Conservation (phyloP, 2,329 filamentous ascomycete genomes). For the Trichoderma sp. region DNA sequence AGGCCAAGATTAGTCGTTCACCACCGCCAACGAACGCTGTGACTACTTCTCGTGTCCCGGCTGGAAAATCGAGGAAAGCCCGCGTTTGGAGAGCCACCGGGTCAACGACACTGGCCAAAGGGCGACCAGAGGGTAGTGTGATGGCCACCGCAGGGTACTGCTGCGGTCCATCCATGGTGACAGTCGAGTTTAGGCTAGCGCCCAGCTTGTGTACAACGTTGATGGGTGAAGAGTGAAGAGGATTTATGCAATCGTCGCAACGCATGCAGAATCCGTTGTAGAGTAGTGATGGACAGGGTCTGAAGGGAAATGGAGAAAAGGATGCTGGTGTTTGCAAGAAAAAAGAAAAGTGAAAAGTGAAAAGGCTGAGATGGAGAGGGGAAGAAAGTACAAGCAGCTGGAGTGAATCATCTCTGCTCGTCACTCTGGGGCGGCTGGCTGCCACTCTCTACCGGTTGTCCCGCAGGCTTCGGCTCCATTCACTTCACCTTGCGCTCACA, state of each 20-base stretch:
- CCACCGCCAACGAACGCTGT: conserved; percentile 26
- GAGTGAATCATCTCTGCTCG: conserved; percentile 17
- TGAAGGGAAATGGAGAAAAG: not conserved
- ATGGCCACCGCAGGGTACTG: conserved; percentile 15
- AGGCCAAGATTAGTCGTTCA: conserved; percentile 26
- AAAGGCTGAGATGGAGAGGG: not conserved
- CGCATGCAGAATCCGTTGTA: not conserved
- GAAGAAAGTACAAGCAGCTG: not conserved
- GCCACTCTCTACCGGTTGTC: not conserved
- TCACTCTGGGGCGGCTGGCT: conserved; percentile 10
- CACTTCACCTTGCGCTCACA: not conserved
- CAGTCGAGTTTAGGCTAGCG: not conserved
- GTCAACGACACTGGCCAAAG: conserved; percentile 4
- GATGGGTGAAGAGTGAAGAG: not conserved
- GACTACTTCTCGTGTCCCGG: conserved; percentile 24
- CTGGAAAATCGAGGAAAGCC: conserved; percentile 6
- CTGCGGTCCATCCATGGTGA: not conserved
- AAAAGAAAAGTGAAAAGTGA: not conserved
- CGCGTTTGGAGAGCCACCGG: conserved; percentile 12
- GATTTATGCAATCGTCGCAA: not conserved
- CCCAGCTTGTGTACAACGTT: not conserved
- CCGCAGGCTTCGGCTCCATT: not conserved
- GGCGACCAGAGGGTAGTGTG: conserved; percentile 9
- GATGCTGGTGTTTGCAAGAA: not conserved
- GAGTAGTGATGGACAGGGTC: not conserved